A percentile compares a stretch with the other conserved stretches of the same genome.
Conservation (phyloP, 2,329 filamentous ascomycete species). For the Endocalyx cinctus region DNA sequence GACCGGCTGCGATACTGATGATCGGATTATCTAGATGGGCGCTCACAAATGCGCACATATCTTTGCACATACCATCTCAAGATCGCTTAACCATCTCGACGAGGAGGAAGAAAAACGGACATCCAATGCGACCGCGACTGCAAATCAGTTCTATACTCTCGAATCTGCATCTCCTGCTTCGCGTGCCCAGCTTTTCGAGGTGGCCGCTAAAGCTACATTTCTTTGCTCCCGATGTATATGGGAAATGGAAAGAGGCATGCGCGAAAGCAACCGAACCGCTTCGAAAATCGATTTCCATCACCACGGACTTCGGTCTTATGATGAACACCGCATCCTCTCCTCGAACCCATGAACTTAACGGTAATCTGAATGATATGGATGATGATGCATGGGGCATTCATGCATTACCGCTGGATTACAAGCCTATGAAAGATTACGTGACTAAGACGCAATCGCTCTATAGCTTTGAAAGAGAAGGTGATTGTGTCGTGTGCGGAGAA, state of each 20-base stretch:
- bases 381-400: constrained; percentile 42
- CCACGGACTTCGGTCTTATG: constrained; percentile 48
- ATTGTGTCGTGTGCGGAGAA: constrained; percentile 49
- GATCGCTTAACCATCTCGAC: constrained; percentile 54
- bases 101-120: constrained; percentile 46
- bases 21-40: constrained; percentile 67
- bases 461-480: constrained; percentile 51
- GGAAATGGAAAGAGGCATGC: constrained; percentile 61
- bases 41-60: constrained; percentile 78
- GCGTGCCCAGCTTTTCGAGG: constrained; percentile 70
- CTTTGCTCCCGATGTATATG: constrained; percentile 65
- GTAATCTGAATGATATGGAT: no score
- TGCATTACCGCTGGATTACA: constrained; percentile 51
- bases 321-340: no score
- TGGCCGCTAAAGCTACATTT: constrained; percentile 84
- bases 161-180: constrained; percentile 76
- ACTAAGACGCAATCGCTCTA: constrained; percentile 51
- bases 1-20: no score
- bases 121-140: constrained; percentile 51
- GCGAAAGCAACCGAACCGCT: constrained; percentile 43
- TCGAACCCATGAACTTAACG: no score
- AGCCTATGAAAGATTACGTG: constrained; percentile 47
- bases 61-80: constrained; percentile 67
- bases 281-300: constrained; percentile 45
- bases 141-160: constrained; percentile 66